Percentiles rank a stretch among this genome's conserved stretches.
These are phyloP conservation scores for Penicillium sp. DNA, from an alignment of 2,329 filamentous ascomycete genomes.

Conservation along the genomic window DNA sequence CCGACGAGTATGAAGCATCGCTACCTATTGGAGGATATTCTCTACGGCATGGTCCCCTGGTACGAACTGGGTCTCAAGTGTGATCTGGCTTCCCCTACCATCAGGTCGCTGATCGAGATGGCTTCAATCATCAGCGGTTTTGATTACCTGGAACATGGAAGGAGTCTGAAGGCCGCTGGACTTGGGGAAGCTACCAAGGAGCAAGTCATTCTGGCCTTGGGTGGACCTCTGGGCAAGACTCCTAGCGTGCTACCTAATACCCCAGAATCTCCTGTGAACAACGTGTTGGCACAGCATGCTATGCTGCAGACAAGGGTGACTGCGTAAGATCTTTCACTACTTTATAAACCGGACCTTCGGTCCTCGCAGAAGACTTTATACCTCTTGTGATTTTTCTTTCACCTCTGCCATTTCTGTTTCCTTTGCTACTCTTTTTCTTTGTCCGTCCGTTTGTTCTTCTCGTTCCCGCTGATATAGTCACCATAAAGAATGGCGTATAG, in stretches of 20 bases:
- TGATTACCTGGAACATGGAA: conserved; percentile 14
- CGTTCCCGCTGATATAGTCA: too few species aligned
- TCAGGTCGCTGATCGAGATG: conserved; percentile 16
- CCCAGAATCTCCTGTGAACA: background rate
- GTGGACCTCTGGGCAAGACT: conserved; percentile 10
- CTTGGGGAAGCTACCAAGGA: conserved; percentile 14
- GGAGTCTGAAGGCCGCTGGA: conserved; percentile 12
- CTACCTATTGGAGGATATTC: conserved; percentile 15
- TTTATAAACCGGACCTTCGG: too few species aligned
- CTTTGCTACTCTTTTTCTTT: too few species aligned
- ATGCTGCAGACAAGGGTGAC: background rate
- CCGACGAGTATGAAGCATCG: conserved; percentile 14
- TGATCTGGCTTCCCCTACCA: conserved; percentile 14
- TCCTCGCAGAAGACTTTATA: too few species aligned
- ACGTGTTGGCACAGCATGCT: background rate
- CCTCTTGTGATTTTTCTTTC: too few species aligned
- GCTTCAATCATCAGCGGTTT: conserved; percentile 17
- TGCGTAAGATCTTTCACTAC: background rate
- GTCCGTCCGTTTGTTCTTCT: too few species aligned
- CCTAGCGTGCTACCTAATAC: background rate
- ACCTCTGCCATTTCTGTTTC: too few species aligned
- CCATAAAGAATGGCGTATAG: too few species aligned
- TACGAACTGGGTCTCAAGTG: conserved; percentile 17
- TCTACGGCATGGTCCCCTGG: conserved; percentile 15
- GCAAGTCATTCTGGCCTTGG: conserved; percentile 12